Evolutionary conservation across 345 rosid genomes (phyloP).

Genomic region (Draba incana): DNA sequence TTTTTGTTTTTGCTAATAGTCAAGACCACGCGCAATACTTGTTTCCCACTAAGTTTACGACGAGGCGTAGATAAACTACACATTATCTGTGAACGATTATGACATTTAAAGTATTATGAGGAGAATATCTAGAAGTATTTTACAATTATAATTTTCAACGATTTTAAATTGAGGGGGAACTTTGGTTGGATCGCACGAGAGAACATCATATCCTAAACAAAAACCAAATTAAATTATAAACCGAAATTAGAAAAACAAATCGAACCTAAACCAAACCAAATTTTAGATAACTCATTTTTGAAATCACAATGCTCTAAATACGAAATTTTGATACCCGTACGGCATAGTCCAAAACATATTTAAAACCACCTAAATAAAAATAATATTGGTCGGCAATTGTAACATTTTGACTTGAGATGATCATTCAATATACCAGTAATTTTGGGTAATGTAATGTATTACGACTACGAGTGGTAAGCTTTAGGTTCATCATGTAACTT

Average conservation of each 20-base stretch:
- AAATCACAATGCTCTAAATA: neutral
- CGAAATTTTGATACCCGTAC: neutral
- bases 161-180: neutral
- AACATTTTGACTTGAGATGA: no score
- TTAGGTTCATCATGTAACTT: no score
- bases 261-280: neutral
- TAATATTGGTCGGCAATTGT: no score
- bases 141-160: neutral
- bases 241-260: neutral
- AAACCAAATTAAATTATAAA: neutral
- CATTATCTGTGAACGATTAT: constrained; percentile 27
- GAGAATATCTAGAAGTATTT: no score
- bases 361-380: no score
- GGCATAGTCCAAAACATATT: no score
- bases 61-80: constrained; percentile 23
- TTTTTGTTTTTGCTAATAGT: constrained; percentile 5
- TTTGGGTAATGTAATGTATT: no score
- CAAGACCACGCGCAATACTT: constrained; percentile 31
- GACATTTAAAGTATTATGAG: constrained; percentile 24
- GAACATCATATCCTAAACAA: neutral
- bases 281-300: neutral
- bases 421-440: no score
- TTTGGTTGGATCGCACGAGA: constrained; percentile 8
- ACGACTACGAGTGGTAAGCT: no score
- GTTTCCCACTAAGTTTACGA: constrained; percentile 43